Conservation (phyloP, 1,284 basidiomycete genomes). For the Cronartium ribicola region DNA sequence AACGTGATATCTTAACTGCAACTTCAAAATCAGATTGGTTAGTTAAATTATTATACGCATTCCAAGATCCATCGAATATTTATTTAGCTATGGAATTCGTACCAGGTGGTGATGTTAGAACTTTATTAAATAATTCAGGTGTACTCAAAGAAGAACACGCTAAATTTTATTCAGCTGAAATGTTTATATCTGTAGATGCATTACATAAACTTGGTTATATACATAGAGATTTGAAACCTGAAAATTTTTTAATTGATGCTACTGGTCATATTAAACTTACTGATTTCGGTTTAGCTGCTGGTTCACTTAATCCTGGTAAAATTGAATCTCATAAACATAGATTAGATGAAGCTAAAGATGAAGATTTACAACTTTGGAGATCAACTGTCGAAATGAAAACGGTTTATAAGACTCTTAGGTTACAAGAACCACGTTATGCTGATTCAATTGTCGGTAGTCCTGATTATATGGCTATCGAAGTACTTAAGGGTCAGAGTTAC, state of each 20-base stretch:
- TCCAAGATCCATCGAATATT: slow-evolving; percentile 81
- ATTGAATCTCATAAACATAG: slow-evolving; percentile 89
- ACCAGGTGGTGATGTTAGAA: slow-evolving; percentile 91
- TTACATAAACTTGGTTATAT: slow-evolving; percentile 93
- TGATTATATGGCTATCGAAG: slow-evolving; percentile 65
- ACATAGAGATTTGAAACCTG: slow-evolving; percentile 52
- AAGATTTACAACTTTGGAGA: slow-evolving; percentile 73
- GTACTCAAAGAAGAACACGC: slow-evolving; percentile 94
- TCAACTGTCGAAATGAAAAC: slow-evolving; percentile 92
- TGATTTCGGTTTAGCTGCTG: slow-evolving; percentile 96
- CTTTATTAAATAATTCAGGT: slow-evolving; percentile 89
- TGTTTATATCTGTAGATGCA: slow-evolving; percentile 86
- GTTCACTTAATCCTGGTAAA: slow-evolving; percentile 86
- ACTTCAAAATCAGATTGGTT: slow-evolving; percentile 88
- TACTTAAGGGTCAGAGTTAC: slow-evolving; percentile 37
- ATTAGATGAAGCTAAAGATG: slow-evolving; percentile 95
- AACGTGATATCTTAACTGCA: slow-evolving; percentile 88
- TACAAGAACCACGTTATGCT: slow-evolving; percentile 86
- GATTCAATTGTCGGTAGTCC: slow-evolving; percentile 98
- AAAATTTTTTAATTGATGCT: slow-evolving; percentile 97
- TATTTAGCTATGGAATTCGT: slow-evolving; percentile 99
- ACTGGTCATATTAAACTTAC: slow-evolving; percentile 97
- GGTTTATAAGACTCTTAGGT: slow-evolving; percentile 86
- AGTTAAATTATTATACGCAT: slow-evolving; percentile 83
- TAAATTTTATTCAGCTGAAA: slow-evolving; percentile 88